Percentiles rank a stretch among this genome's conserved stretches.
Conservation (phyloP, 1,139 yeast species). For the Pichia terricola region DNA sequence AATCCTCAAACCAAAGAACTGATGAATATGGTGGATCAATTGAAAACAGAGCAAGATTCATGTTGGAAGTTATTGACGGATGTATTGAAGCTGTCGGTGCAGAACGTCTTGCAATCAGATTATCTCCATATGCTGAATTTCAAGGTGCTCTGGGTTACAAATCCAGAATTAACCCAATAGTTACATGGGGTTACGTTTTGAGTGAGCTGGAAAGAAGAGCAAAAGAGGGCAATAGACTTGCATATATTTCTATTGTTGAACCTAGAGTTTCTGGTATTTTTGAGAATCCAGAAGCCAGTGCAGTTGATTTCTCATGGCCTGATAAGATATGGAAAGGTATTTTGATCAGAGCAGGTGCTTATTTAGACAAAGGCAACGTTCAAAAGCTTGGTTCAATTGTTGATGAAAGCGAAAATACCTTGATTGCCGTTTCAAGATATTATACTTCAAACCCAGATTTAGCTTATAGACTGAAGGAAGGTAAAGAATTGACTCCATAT, state of each 20-base stretch:
- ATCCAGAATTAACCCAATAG: conserved; percentile 27
- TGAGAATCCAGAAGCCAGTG: conserved; percentile 6
- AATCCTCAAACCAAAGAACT: conserved; percentile 33
- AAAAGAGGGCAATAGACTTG: conserved; percentile 30
- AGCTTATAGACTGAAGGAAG: conserved; percentile 36
- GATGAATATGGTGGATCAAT: conserved; percentile 47
- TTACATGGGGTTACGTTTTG: conserved; percentile 30
- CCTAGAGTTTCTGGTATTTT: conserved; percentile 25
- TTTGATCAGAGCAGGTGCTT: conserved; percentile 12
- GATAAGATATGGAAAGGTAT: conserved; percentile 10
- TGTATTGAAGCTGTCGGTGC: conserved; percentile 27
- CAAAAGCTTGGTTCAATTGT: conserved; percentile 2
- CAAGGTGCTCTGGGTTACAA: conserved; percentile 31
- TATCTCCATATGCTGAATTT: conserved; percentile 49
- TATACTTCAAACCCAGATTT: conserved; percentile 48
- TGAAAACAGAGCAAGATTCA: conserved; percentile 32
- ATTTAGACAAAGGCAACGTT: conserved; percentile 6
- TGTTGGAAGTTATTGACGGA: conserved; percentile 31
- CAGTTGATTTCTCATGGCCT: conserved; percentile 10
- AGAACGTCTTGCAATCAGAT: conserved; percentile 41
- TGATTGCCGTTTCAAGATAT: conserved; percentile 30
- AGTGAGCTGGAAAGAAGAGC: conserved; percentile 34
- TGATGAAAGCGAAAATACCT: conserved; percentile 11
- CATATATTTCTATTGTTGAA: conserved; percentile 35
- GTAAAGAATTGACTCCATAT: conserved; percentile 32